Evolutionary conservation across 2,329 filamentous ascomycete genomes (phyloP).

Genomic region (Endocalyx cinctus): DNA sequence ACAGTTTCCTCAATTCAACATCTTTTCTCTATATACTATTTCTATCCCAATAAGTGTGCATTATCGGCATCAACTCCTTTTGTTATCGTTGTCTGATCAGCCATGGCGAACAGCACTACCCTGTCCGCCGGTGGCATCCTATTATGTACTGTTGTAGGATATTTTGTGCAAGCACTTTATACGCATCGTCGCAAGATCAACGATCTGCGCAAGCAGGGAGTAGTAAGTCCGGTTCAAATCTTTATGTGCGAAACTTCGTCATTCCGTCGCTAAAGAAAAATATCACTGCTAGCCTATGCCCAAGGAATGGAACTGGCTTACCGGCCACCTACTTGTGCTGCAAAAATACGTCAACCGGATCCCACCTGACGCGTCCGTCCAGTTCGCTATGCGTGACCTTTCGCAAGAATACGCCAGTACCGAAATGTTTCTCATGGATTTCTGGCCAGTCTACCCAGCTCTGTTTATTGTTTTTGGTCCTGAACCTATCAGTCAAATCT

Average conservation of each 20-base stretch:
- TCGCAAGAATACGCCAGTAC: slow-evolving; percentile 6
- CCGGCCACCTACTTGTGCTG: slow-evolving; percentile 10
- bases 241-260: not conserved
- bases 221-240: slow-evolving; percentile 4
- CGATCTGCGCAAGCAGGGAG: slow-evolving; percentile 8
- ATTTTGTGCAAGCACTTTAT: slow-evolving; percentile 1
- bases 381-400: slow-evolving; percentile 11
- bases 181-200: slow-evolving; percentile 6
- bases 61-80: no score
- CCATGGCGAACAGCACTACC: slow-evolving; percentile 3
- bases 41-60: no score
- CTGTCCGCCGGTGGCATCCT: slow-evolving; percentile 1
- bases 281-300: slow-evolving; percentile 9
- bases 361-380: slow-evolving; percentile 9
- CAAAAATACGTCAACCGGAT: slow-evolving; percentile 9
- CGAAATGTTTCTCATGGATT: slow-evolving; percentile 10
- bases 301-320: slow-evolving; percentile 10
- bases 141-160: slow-evolving; percentile 2
- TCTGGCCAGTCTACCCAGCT: slow-evolving; percentile 11
- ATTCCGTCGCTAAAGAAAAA: no score
- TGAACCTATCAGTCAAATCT: slow-evolving; percentile 4
- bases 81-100: no score
- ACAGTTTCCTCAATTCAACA: no score
- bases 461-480: slow-evolving; percentile 9
- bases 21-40: no score